Evolutionary conservation across 1,284 basidiomycete genomes (phyloP).

Genomic region (Malassezia obtusa): DNA sequence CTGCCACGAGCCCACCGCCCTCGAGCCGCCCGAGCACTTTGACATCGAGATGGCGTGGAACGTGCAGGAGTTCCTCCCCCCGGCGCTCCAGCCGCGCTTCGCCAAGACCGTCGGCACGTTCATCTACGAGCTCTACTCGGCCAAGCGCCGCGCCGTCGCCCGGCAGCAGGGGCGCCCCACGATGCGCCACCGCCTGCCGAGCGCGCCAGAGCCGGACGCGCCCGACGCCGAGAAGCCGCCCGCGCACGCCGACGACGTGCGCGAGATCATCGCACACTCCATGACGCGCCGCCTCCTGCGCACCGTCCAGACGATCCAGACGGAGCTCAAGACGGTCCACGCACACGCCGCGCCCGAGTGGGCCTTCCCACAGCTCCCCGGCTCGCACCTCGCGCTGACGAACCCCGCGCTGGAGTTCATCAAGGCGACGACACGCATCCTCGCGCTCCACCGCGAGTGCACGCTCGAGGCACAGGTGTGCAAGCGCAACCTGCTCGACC

Average conservation of each 20-base stretch:
- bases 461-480: conserved; percentile 76
- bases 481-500: conserved; percentile 77
- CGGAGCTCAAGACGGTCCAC: conserved; percentile 48
- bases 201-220: not conserved
- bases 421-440: conserved; percentile 76
- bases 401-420: conserved; percentile 77
- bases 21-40: conserved; percentile 17
- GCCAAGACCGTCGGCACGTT: conserved; percentile 66
- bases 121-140: conserved; percentile 70
- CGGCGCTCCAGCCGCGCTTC: conserved; percentile 71
- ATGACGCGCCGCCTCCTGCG: conserved; percentile 75
- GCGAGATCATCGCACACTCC: conserved; percentile 55
- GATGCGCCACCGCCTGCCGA: conserved; percentile 49
- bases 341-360: conserved; percentile 51
- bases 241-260: conserved; percentile 56
- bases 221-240: not conserved
- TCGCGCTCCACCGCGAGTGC: conserved; percentile 61
- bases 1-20: conserved; percentile 59
- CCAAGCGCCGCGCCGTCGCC: conserved; percentile 58
- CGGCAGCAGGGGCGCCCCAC: conserved; percentile 57
- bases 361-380: conserved; percentile 74
- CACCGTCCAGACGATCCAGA: conserved; percentile 57
- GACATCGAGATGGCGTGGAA: conserved; percentile 81
- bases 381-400: conserved; percentile 64
- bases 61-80: conserved; percentile 79